Percentiles rank a stretch among this genome's conserved stretches.
Evolutionary conservation across 2,329 filamentous ascomycete genomes (phyloP).

Genomic region (Epicoccum sorghinum): DNA sequence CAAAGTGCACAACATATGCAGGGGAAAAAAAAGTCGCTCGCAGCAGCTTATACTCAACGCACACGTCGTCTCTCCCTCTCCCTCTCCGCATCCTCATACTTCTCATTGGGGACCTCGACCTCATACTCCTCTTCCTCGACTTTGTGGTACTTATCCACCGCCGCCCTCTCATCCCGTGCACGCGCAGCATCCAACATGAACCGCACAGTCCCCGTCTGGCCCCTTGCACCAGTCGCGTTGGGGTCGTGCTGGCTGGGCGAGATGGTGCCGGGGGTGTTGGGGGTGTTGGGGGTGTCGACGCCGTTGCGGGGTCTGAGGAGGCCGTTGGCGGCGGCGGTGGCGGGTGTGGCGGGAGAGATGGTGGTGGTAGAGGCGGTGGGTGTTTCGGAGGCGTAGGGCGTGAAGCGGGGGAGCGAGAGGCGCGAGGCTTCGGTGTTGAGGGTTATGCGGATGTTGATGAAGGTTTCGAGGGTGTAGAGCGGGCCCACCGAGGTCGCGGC

Average conservation of each 20-base stretch:
- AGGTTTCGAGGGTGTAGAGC: slow-evolving; percentile 73
- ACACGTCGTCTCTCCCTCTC: slow-evolving; percentile 34
- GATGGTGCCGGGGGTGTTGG: slow-evolving; percentile 55
- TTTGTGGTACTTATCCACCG: slow-evolving; percentile 71
- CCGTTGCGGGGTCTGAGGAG: slow-evolving; percentile 42
- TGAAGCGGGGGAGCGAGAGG: slow-evolving; percentile 66
- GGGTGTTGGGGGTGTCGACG: slow-evolving; percentile 44
- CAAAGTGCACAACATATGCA: too few relatives aligned
- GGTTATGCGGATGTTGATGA: slow-evolving; percentile 84
- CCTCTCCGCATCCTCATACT: slow-evolving; percentile 26
- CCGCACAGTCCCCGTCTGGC: slow-evolving; percentile 76
- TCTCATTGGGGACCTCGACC: slow-evolving; percentile 61
- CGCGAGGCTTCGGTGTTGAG: slow-evolving; percentile 81
- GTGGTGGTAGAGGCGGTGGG: slow-evolving; percentile 21
- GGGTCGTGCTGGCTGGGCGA: slow-evolving; percentile 47
- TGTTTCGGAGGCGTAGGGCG: slow-evolving; percentile 48
- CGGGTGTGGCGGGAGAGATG: slow-evolving; percentile 13
- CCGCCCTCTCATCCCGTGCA: slow-evolving; percentile 72
- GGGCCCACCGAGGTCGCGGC: slow-evolving; percentile 75
- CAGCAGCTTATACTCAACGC: slow-evolving; percentile 34
- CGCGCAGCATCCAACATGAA: slow-evolving; percentile 86
- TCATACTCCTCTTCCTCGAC: slow-evolving; percentile 81
- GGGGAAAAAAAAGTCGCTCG: background rate
- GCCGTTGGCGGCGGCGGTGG: slow-evolving; percentile 24
- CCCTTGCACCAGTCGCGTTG: slow-evolving; percentile 46